phyloP scores from a whole-genome alignment of 225 moss, liverwort and hornwort genomes.

The Straminergon stramineum region DNA sequence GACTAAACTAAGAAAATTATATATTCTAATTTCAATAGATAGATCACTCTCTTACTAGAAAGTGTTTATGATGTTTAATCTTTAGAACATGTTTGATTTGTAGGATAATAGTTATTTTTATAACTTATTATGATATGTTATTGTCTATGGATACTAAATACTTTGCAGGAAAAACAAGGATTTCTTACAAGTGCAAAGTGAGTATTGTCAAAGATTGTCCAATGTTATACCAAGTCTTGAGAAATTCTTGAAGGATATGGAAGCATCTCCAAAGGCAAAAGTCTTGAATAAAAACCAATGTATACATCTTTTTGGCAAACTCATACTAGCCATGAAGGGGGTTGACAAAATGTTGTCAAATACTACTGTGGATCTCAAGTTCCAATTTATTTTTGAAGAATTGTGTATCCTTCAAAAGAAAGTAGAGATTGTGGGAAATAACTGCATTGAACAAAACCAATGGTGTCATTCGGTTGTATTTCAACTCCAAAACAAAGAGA shows the following conservation, averaged over 20 bases:
- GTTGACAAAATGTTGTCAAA: not conserved
- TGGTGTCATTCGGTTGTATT: not conserved
- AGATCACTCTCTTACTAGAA: too few species aligned
- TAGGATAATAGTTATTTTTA: too few species aligned
- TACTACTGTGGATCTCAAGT: not conserved
- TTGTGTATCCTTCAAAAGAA: not conserved
- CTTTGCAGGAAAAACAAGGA: not conserved
- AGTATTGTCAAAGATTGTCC: not conserved
- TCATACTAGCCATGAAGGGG: not conserved
- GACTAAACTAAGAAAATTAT: too few species aligned
- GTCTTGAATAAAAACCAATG: not conserved
- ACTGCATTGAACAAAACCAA: not conserved
- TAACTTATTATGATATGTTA: not conserved
- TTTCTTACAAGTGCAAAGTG: not conserved
- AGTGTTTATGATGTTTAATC: too few species aligned
- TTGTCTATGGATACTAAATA: not conserved
- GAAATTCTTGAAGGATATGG: not conserved
- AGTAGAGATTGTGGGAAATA: not conserved
- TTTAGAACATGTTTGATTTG: too few species aligned
- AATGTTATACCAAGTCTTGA: not conserved
- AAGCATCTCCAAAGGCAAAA: not conserved
- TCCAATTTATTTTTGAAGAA: not conserved
- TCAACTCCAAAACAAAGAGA: not conserved
- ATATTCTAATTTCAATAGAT: too few species aligned
- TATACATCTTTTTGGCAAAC: not conserved